A percentile compares a stretch with the other conserved stretches of the same genome.
These are phyloP conservation scores for Phyllosticta capitalensis DNA, from an alignment of 2,329 filamentous ascomycete species.

Conservation along the genomic window DNA sequence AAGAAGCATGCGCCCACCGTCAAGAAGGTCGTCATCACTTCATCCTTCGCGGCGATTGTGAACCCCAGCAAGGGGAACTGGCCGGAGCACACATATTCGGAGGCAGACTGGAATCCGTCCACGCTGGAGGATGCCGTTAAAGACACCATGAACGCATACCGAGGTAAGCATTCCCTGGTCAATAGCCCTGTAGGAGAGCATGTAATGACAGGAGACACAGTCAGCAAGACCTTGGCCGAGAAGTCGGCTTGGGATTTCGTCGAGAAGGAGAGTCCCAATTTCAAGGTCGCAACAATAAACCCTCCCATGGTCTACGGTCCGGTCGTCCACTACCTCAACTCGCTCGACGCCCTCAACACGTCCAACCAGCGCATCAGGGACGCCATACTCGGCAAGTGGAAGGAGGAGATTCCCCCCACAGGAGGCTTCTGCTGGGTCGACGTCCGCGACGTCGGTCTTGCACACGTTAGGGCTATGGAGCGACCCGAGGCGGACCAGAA, in stretches of 20 bases:
- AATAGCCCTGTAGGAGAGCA: background rate
- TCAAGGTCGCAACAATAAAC: constrained; percentile 40
- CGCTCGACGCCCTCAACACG: constrained; percentile 58
- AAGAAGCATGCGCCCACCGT: constrained; percentile 55
- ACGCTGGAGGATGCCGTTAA: constrained; percentile 40
- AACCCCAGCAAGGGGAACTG: constrained; percentile 44
- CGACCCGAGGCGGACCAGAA: constrained; percentile 49
- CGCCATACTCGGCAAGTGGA: constrained; percentile 53
- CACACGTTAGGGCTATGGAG: constrained; percentile 52
- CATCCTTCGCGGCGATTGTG: constrained; percentile 58
- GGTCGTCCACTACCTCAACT: constrained; percentile 50
- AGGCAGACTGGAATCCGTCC: constrained; percentile 49
- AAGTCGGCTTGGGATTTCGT: constrained; percentile 45
- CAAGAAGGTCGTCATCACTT: constrained; percentile 63
- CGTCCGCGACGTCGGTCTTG: constrained; percentile 49
- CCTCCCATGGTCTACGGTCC: constrained; percentile 44
- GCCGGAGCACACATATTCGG: constrained; percentile 42
- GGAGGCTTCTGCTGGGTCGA: constrained; percentile 43
- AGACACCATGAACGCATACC: constrained; percentile 37
- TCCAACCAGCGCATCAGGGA: constrained; percentile 60
- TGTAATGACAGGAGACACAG: constrained; percentile 14
- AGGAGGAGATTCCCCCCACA: constrained; percentile 48
- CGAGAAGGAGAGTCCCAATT: constrained; percentile 42
- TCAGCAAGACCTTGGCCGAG: constrained; percentile 55
- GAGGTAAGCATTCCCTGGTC: constrained; percentile 17